Evolutionary conservation across 2,329 filamentous ascomycete genomes (phyloP), one percentile per base, ranked within the genome.

Genomic region (Botrytis pseudocinerea): DNA sequence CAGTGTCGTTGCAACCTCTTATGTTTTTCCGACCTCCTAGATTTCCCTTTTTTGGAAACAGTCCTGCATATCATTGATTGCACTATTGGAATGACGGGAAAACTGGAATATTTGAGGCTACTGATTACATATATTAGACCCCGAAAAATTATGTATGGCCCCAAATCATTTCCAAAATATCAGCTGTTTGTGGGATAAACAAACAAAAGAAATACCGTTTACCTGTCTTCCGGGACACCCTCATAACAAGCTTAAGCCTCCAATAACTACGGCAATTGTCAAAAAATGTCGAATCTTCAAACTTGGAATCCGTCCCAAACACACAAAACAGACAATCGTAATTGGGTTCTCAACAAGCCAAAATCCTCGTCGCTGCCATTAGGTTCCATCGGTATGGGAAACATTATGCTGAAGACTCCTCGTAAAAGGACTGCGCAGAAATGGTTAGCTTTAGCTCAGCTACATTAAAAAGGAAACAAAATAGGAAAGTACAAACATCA

Each of bases 41-140:
- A 28, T 28, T 1, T 54, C 3, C 6, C 0, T 18, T 57, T 4
- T 28, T n/a, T 14, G 2, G 51, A n/a, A 6, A 3, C 14, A 28
- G n/a, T 57, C 14, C n/a, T 28, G n/a, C 18, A 57, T 18, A 57
- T 54, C 3, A 4, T 18, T 18, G 14, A 32, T 28, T 28, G 1
- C 32, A 57, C 14, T 57, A 18, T 16, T 28, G 51, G n/a, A 32
- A 28, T 57, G n/a, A 18, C 3, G n/a, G 14, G 14, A 57, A 32
- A 18, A 28, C 51, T 57, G 6, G 7, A 18, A 32, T 28, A 16
- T 6, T 57, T 57, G n/a, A 18, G 14, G 14, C 2, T 28, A 28
- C 7, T 0, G 14, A 4, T 28, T 8, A 8, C 51, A 1, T 28
- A 18, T 0, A 54, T 54, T n/a, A 25, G 9, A 38, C 7, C 12